Base-by-base conservation (phyloP, 2,329 filamentous ascomycete genomes). In the Huntiella decipiens region DNA sequence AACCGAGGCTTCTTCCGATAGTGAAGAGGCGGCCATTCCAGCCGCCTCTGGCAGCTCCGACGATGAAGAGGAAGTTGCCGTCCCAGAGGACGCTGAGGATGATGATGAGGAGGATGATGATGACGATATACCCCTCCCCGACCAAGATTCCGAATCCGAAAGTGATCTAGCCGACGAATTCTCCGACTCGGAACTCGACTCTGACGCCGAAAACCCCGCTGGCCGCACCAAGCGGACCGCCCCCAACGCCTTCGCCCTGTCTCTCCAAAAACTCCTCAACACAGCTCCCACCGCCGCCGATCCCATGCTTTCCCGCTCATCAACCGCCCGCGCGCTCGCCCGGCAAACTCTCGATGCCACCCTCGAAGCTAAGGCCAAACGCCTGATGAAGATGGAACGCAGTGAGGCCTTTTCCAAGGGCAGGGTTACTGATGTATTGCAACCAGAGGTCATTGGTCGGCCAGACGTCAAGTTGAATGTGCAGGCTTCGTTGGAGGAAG, bases 241-340 rank as follows among this genome's bases (percentile, higher is more conserved):
- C 61, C 87, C 91, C 2, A 68, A 72, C 52, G 86, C 84, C 44
- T 96, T 98, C 61, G 84, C 88, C 17, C 93, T 80, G 1, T 94
- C 86, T 43, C 85, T 98, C 56, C 81, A 82, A 54, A 93, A 91
- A 62, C 95, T 98, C 58, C 71, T 98, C 38, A 78, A 77, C 47
- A 88, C 85, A 43, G 96, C 96, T 63, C 70, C 96, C 7, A 80
- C 86, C 1, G 77, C 74, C 5, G 71, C 78, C 46, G 91, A 98
- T 58, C 91, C 91, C 0, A 83, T 98, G n/a, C 71, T 98, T 3
- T 79, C 87, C 4, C 80, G 91, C 56, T 88, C 81, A 59, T 77
- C 74, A 51, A 72, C 73, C 8, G 86, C 86, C 1, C 73, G 77
- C 11, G 73, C 83, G 50, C 75, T 82, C 0, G 79, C 79, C 51